These are phyloP conservation scores for Adansonia madagascariensis DNA, from an alignment of 441 rosid genomes.

Conservation along the genomic window DNA sequence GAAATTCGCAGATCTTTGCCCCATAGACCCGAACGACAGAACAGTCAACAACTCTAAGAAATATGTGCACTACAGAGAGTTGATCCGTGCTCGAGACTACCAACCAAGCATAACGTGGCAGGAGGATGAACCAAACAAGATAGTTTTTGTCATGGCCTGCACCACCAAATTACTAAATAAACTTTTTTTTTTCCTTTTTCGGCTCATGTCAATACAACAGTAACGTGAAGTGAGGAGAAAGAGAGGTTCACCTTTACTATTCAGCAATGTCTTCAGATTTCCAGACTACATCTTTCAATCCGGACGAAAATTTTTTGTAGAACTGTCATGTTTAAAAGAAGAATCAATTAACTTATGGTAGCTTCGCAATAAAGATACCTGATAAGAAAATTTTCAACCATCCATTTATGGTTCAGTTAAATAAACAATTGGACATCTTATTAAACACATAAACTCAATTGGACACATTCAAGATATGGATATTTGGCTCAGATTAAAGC, in stretches of 20 bases:
- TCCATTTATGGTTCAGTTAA: neutral
- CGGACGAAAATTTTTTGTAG: constrained; percentile 72
- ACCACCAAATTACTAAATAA: neutral
- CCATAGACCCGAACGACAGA: neutral
- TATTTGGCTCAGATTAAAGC: neutral
- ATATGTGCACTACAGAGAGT: neutral
- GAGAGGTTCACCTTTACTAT: constrained; percentile 39
- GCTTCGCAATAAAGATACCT: neutral
- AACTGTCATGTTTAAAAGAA: constrained; percentile 50
- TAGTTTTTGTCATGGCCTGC: constrained; percentile 29
- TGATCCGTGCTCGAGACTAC: no score
- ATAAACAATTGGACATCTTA: neutral
- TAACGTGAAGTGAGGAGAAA: neutral
- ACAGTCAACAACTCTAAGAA: neutral
- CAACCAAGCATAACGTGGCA: no score
- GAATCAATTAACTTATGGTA: neutral
- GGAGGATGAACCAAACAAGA: neutral
- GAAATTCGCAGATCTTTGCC: neutral
- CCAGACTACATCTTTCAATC: constrained; percentile 86
- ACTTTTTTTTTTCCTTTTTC: neutral
- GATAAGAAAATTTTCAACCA: neutral
- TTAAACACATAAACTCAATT: neutral
- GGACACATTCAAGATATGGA: neutral
- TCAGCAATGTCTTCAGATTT: constrained; percentile 62
- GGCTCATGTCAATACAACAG: neutral